Conservation (phyloP, 352 stramenopile species). For the Pythium brachiatum region DNA sequence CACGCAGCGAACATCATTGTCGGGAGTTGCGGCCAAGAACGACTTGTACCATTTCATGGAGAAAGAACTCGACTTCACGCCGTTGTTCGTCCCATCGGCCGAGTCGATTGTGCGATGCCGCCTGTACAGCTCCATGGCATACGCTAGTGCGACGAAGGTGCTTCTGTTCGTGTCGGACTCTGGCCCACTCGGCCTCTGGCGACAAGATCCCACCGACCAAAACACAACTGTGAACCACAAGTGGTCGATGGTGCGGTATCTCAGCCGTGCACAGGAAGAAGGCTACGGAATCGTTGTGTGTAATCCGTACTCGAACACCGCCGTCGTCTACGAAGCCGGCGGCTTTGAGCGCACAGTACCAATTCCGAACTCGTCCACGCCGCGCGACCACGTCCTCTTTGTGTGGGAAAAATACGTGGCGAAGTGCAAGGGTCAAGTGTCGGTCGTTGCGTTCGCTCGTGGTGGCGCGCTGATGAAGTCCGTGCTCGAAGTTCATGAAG, state of each 20-base stretch:
- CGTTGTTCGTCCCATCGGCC: slow-evolving; percentile 81
- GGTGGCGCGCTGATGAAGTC: slow-evolving; percentile 82
- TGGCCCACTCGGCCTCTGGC: slow-evolving; percentile 79
- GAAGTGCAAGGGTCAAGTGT: slow-evolving; percentile 84
- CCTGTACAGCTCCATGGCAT: slow-evolving; percentile 88
- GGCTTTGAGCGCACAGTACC: slow-evolving; percentile 84
- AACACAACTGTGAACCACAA: slow-evolving; percentile 74
- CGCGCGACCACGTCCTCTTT: slow-evolving; percentile 84
- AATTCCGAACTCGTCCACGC: slow-evolving; percentile 79
- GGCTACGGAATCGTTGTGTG: slow-evolving; percentile 85
- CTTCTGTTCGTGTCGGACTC: slow-evolving; percentile 87
- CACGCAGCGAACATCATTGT: slow-evolving; percentile 35
- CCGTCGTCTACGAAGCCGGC: slow-evolving; percentile 86
- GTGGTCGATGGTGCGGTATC: slow-evolving; percentile 86
- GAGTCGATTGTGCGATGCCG: slow-evolving; percentile 85
- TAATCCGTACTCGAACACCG: slow-evolving; percentile 87
- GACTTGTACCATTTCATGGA: slow-evolving; percentile 89
- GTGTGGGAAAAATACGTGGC: slow-evolving; percentile 84
- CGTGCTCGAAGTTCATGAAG: slow-evolving; percentile 77
- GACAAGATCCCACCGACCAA: slow-evolving; percentile 62
- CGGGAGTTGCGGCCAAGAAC: slow-evolving; percentile 59
- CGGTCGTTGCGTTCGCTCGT: slow-evolving; percentile 78
- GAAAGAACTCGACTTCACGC: slow-evolving; percentile 78
- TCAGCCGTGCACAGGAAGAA: slow-evolving; percentile 81
- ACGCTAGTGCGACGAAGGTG: slow-evolving; percentile 82